Conservation (phyloP, 2,329 filamentous ascomycete genomes). For the Cladosporium cucumerinum region DNA sequence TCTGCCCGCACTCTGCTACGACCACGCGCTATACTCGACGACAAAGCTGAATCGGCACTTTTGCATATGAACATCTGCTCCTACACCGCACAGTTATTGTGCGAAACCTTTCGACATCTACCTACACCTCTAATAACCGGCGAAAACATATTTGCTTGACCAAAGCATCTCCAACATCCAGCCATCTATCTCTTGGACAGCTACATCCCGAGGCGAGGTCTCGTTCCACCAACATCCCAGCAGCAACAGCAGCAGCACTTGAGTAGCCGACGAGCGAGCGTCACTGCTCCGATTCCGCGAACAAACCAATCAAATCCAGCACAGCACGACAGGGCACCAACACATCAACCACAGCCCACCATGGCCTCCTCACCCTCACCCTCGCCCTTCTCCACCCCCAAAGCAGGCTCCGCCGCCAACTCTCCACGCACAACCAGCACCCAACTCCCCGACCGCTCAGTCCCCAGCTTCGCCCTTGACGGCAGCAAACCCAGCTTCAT, state of each 20-base stretch:
- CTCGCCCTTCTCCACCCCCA: slow-evolving; percentile 21
- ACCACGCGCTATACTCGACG: background rate
- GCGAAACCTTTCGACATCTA: background rate
- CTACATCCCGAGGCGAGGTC: background rate
- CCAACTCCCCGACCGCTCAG: slow-evolving; percentile 27
- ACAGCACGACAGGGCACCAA: background rate
- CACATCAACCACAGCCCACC: background rate
- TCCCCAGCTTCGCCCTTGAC: slow-evolving; percentile 25
- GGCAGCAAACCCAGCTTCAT: slow-evolving; percentile 24
- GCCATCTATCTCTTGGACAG: background rate
- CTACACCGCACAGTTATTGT: background rate
- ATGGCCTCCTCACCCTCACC: slow-evolving; percentile 23
- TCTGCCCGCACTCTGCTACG: slow-evolving; percentile 2
- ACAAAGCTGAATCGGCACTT: background rate
- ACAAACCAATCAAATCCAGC: background rate
- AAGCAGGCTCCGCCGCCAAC: slow-evolving; percentile 11
- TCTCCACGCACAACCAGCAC: slow-evolving; percentile 19
- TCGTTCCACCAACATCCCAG: background rate
- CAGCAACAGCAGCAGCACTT: background rate
- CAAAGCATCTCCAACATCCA: background rate
- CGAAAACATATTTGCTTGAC: background rate
- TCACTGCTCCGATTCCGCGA: background rate
- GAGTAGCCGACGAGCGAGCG: background rate
- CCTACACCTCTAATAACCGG: background rate
- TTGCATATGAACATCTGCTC: background rate